phyloP scores from a whole-genome alignment of 1,284 basidiomycete genomes.

The Trichosporon inkin region DNA sequence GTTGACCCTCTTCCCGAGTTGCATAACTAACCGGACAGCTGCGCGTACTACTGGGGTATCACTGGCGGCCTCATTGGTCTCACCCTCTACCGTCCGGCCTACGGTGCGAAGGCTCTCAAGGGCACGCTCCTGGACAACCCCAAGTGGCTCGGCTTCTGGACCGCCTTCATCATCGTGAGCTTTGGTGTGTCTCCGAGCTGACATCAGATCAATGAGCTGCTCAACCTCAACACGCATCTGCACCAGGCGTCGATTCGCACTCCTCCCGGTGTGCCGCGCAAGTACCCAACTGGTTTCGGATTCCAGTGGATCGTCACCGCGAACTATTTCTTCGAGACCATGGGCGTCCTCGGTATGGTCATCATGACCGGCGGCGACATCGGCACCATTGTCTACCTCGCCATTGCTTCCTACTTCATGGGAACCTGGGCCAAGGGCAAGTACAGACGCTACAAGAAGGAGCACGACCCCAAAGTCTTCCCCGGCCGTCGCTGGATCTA shows the following conservation, averaged over 20 bases:
- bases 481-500: conserved; percentile 46
- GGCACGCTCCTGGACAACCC: conserved; percentile 67
- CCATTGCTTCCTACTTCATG: conserved; percentile 70
- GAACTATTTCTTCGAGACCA: conserved; percentile 90
- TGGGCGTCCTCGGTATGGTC: conserved; percentile 71
- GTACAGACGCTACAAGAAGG: conserved; percentile 83
- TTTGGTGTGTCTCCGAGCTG: neutral
- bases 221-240: conserved; percentile 79
- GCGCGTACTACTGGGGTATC: conserved; percentile 79
- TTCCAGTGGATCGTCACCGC: conserved; percentile 83
- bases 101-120: conserved; percentile 61
- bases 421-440: conserved; percentile 86
- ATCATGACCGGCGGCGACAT: conserved; percentile 70
- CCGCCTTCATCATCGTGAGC: conserved; percentile 71
- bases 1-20: conserved; percentile 26
- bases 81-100: conserved; percentile 68
- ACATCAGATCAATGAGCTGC: conserved; percentile 75
- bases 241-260: conserved; percentile 79
- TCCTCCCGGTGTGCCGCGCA: conserved; percentile 70
- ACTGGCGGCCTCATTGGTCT: conserved; percentile 74
- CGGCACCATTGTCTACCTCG: conserved; percentile 67
- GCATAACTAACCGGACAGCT: conserved; percentile 55
- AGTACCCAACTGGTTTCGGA: conserved; percentile 72
- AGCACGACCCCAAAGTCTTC: conserved; percentile 70
- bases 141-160: conserved; percentile 64